Evolutionary conservation across 768 basidiomycete genomes (phyloP).

Genomic region (Lenzites betulinus): DNA sequence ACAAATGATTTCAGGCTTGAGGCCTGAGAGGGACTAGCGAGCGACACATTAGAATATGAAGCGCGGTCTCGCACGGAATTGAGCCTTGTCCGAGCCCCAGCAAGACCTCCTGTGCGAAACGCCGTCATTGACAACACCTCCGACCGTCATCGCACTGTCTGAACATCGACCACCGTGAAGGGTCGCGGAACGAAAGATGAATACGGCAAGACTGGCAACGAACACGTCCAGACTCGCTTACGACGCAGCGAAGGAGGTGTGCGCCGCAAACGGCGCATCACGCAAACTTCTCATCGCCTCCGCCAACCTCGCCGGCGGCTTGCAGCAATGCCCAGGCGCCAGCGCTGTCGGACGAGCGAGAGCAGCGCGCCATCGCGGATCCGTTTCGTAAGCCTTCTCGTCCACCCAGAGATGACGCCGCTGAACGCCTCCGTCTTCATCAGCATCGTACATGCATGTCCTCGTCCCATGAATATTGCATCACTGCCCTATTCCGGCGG

Average conservation of each 20-base stretch:
- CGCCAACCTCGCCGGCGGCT: background rate
- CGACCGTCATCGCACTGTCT: background rate
- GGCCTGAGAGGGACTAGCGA: no score
- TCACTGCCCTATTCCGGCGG: background rate
- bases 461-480: background rate
- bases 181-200: background rate
- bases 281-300: conserved; percentile 3
- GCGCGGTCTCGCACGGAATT: conserved; percentile 6
- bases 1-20: no score
- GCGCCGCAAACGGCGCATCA: background rate
- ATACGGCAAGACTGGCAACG: background rate
- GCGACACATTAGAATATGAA: no score
- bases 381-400: conserved; percentile 10
- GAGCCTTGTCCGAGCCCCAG: background rate
- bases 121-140: background rate
- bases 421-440: background rate
- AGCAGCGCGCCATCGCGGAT: background rate
- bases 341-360: background rate
- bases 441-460: background rate
- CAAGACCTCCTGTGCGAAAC: background rate
- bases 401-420: conserved; percentile 2
- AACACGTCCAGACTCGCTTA: conserved; percentile 1
- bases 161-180: background rate
- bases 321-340: background rate
- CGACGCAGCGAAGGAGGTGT: background rate